These are phyloP conservation scores for Trichoderma koningiopsis DNA, from an alignment of 2,329 filamentous ascomycete genomes.

Conservation along the genomic window DNA sequence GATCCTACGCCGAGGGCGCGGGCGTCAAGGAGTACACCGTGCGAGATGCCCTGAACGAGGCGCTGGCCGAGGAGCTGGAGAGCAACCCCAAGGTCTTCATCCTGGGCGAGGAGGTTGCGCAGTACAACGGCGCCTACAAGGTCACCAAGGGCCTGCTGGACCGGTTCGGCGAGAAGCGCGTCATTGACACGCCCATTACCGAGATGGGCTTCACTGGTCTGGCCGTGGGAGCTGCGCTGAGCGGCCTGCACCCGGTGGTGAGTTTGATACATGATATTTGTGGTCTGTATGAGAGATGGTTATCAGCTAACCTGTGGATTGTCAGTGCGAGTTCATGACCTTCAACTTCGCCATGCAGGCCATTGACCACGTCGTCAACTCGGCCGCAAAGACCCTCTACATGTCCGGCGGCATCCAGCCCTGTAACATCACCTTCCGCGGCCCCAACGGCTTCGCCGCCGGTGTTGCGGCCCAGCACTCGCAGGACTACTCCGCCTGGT, in stretches of 20 bases:
- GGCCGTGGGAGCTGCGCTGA: slow-evolving; percentile 90
- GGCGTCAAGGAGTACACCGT: slow-evolving; percentile 93
- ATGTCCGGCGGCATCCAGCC: slow-evolving; percentile 99
- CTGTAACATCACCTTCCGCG: slow-evolving; percentile 99
- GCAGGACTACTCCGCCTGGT: slow-evolving; percentile 98
- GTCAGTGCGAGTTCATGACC: slow-evolving; percentile 98
- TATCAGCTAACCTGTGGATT: not conserved
- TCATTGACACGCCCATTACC: slow-evolving; percentile 98
- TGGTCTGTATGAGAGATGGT: too few relatives aligned
- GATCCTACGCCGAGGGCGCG: slow-evolving; percentile 58
- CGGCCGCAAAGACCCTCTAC: slow-evolving; percentile 97
- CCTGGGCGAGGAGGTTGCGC: slow-evolving; percentile 95
- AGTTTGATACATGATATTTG: slow-evolving; percentile 46
- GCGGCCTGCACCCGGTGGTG: slow-evolving; percentile 90
- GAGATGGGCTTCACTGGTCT: slow-evolving; percentile 95
- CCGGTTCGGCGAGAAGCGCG: slow-evolving; percentile 93
- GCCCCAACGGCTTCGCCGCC: slow-evolving; percentile 94
- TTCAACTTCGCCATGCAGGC: slow-evolving; percentile 99
- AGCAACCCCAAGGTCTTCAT: slow-evolving; percentile 92
- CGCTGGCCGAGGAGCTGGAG: slow-evolving; percentile 96
- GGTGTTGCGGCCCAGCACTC: slow-evolving; percentile 98
- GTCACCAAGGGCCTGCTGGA: slow-evolving; percentile 97
- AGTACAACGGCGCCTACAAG: slow-evolving; percentile 99
- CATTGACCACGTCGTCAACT: slow-evolving; percentile 99
- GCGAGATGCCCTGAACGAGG: slow-evolving; percentile 96